Percentiles rank a stretch among this genome's conserved stretches.
Conservation (phyloP, 2,329 filamentous ascomycete species). For the Xylariaceae sp. region DNA sequence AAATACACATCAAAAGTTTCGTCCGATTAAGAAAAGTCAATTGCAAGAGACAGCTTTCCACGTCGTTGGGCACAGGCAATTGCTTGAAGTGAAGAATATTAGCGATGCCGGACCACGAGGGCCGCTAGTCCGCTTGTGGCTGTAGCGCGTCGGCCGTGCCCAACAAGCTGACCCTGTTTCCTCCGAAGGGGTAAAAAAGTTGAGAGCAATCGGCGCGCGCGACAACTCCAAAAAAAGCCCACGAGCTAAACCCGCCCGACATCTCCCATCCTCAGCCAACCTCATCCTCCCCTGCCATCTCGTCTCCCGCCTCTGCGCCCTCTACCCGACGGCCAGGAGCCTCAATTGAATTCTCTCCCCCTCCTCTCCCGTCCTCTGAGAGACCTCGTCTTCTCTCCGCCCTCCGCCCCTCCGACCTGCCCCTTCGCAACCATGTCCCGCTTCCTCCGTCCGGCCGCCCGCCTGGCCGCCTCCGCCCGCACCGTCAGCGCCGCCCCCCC, state of each 20-base stretch:
- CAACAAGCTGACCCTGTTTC: constrained; percentile 19
- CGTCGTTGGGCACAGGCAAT: too few species aligned
- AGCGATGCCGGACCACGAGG: neutral
- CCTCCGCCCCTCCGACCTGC: neutral
- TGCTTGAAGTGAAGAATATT: too few species aligned
- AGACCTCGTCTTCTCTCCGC: too few species aligned
- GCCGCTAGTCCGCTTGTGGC: constrained; percentile 6
- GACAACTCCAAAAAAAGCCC: constrained; percentile 16
- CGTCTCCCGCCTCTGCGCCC: constrained; percentile 3
- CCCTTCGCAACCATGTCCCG: constrained; percentile 35
- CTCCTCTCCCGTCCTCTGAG: neutral
- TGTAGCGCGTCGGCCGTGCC: constrained; percentile 11
- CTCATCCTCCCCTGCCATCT: constrained; percentile 1
- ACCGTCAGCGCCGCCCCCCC: constrained; percentile 28
- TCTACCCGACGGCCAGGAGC: constrained; percentile 15
- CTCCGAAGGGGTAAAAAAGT: constrained; percentile 17
- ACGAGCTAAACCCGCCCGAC: constrained; percentile 20
- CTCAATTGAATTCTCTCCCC: constrained; percentile 4
- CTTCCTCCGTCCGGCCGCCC: constrained; percentile 43
- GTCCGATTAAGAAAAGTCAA: too few species aligned
- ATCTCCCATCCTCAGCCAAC: constrained; percentile 2
- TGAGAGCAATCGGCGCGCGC: constrained; percentile 12
- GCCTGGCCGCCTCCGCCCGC: constrained; percentile 37
- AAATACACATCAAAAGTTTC: too few species aligned
- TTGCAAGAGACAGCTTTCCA: too few species aligned